phyloP scores from a whole-genome alignment of 495 filamentous ascomycete genomes.

The Xylaria sp. region DNA sequence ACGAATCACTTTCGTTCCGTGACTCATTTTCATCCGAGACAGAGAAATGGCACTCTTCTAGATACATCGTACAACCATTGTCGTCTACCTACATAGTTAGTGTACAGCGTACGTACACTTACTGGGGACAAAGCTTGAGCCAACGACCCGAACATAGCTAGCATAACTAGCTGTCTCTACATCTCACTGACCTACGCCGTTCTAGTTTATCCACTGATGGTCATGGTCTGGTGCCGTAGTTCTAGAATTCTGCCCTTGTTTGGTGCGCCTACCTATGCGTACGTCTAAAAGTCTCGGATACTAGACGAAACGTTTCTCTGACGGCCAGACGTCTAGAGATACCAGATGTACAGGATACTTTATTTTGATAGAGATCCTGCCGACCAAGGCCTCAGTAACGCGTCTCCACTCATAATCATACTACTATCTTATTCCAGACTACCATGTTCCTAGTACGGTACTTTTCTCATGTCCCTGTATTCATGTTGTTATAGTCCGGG shows the following conservation, averaged over 20 bases:
- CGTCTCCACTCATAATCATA: neutral
- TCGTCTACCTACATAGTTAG: neutral
- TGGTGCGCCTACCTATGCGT: too few relatives aligned
- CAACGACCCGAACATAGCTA: constrained; percentile 3
- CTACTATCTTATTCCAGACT: neutral
- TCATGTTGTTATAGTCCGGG: constrained; percentile 6
- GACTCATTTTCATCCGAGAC: constrained; percentile 15
- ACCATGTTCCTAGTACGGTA: neutral
- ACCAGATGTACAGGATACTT: neutral
- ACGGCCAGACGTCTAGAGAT: neutral
- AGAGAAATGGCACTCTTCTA: neutral
- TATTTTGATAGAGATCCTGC: neutral
- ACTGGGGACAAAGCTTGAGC: constrained; percentile 5
- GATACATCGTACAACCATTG: neutral
- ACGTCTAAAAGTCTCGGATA: neutral
- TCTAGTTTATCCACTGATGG: neutral
- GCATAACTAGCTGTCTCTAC: neutral
- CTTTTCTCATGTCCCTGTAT: constrained; percentile 2
- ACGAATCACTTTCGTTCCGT: neutral
- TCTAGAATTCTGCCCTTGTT: constrained; percentile 6
- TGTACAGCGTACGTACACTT: neutral
- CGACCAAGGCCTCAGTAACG: neutral
- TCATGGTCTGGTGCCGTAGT: neutral
- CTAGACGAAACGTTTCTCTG: neutral
- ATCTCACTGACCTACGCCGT: neutral